These are phyloP conservation scores for Nakazawaea holstii DNA, from an alignment of 805 yeast species.

Conservation along the genomic window DNA sequence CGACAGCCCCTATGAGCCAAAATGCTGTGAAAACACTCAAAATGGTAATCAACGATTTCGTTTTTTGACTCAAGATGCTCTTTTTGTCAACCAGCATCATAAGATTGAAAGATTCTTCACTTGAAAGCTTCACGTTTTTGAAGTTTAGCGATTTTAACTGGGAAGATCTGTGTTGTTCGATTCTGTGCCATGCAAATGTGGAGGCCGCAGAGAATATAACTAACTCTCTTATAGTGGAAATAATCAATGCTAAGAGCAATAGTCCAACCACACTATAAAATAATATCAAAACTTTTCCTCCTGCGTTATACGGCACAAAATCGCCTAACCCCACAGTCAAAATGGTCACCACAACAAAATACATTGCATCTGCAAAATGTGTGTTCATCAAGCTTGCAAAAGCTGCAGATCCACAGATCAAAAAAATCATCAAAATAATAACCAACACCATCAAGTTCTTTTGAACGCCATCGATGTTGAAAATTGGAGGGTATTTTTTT, in stretches of 20 bases:
- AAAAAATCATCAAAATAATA: conserved; percentile 60
- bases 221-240: conserved; percentile 63
- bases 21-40: conserved; percentile 44
- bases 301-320: conserved; percentile 46
- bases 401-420: conserved; percentile 63
- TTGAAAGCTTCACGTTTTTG: conserved; percentile 22
- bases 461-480: conserved; percentile 63
- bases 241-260: conserved; percentile 64
- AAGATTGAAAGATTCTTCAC: conserved; percentile 44
- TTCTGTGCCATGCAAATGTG: conserved; percentile 58
- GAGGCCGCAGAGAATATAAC: conserved; percentile 58
- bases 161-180: conserved; percentile 44
- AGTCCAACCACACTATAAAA: conserved; percentile 68
- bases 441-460: conserved; percentile 71
- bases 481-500: conserved; percentile 62
- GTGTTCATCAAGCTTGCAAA: conserved; percentile 41
- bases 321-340: conserved; percentile 84
- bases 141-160: conserved; percentile 20
- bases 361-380: conserved; percentile 62
- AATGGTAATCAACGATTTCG: conserved; percentile 33
- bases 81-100: conserved; percentile 48
- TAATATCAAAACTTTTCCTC: conserved; percentile 53
- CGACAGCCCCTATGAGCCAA: conserved; percentile 71
- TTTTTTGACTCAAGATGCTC: conserved; percentile 33
- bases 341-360: conserved; percentile 67